These are phyloP conservation scores for Plasmodium malariae DNA, from an alignment of 169 alveolate species.

Conservation along the genomic window DNA sequence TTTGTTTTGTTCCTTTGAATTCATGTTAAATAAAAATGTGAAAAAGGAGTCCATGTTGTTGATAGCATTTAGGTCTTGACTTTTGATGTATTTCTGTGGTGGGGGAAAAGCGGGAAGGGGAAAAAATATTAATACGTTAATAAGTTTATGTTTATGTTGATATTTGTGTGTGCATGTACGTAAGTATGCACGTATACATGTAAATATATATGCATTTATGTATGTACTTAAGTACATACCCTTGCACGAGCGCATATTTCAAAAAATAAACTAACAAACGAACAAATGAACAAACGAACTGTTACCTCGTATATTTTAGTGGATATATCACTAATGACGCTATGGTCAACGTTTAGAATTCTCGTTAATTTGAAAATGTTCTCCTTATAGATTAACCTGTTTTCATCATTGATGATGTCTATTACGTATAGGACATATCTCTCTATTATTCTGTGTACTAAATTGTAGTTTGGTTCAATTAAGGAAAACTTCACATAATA, in stretches of 20 bases:
- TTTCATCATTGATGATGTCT: slow-evolving; percentile 41
- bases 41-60: slow-evolving; percentile 57
- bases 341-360: slow-evolving; percentile 19
- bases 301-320: slow-evolving; percentile 56
- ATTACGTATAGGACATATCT: slow-evolving; percentile 65
- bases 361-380: slow-evolving; percentile 19
- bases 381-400: slow-evolving; percentile 26
- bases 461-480: slow-evolving; percentile 28
- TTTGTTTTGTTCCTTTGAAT: slow-evolving; percentile 16
- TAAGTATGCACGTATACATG: slow-evolving; percentile 5
- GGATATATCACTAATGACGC: slow-evolving; percentile 14
- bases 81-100: slow-evolving; percentile 38
- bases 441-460: slow-evolving; percentile 36
- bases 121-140: background rate
- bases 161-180: background rate
- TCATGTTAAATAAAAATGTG: slow-evolving; percentile 63
- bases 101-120: background rate
- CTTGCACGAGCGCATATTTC: no score
- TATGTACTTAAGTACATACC: background rate
- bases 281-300: background rate
- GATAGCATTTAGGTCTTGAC: slow-evolving; percentile 38
- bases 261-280: background rate
- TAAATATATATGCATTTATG: slow-evolving; percentile 2
- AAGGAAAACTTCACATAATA: slow-evolving; percentile 54
- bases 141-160: background rate